Evolutionary conservation across 441 rosid genomes (phyloP), one percentile per base, ranked within the genome.

Genomic region (Francoa sonchifolia): DNA sequence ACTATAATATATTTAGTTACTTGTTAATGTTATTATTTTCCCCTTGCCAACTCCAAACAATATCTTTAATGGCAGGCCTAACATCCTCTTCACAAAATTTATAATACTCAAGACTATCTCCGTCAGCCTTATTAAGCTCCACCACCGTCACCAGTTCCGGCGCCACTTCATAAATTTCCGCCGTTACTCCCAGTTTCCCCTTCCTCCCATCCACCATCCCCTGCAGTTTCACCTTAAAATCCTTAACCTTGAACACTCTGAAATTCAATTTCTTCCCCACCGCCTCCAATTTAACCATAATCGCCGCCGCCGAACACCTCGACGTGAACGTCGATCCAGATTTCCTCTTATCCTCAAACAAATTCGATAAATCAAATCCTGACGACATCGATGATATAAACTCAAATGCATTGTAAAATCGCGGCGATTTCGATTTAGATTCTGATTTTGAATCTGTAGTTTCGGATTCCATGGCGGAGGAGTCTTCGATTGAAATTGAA

Each of bases 41-140:
- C 2, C 97, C 97, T 50, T 82, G 95, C 94, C 95, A 87, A 0
- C 84, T 63, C 95, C 95, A 87, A 0, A 87, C 93, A 37, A 87
- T 78, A 46, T 87, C 97, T 56, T 71, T 78, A 41, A 87, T 52
- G 1, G 87, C 86, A 13, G 97, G 94, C 69, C 94, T 54, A 0
- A 74, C 84, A 22, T 80, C 72, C 35, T 83, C 97, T 21, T 79
- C 77, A 6, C 83, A 83, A 20, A 83, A 74, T 65, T 54, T 78
- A 0, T 56, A 57, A 35, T 80, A 83, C 54, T 87, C 97, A 48
- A 87, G 45, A 5, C 93, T 80, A 13, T 87, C 97, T 1, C 97
- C 97, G 16, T 82, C 52, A 6, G 79, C 72, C 60, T 87, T 87
- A 5, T 66, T 70, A 23, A 87, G 56, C 56, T 87, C 89, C 0